Percentiles rank a stretch among this genome's conserved stretches.
Conservation (phyloP, 768 basidiomycete genomes). For the Boletus sensibilis region DNA sequence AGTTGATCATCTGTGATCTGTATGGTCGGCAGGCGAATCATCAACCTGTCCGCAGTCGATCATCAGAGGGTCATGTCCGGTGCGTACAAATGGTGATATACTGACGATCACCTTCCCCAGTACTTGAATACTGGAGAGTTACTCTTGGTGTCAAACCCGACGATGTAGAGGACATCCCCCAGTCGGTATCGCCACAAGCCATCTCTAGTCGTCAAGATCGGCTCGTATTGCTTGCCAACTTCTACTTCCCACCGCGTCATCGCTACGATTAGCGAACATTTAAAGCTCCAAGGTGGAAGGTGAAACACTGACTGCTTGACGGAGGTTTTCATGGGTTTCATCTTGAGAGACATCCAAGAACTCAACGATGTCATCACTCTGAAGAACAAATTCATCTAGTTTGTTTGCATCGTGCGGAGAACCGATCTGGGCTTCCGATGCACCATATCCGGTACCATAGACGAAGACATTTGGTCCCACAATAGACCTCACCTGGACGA, state of each 20-base stretch:
- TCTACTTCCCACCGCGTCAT: constrained; percentile 19
- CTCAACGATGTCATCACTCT: constrained; percentile 8
- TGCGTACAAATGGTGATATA: not conserved
- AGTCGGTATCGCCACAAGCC: constrained; percentile 26
- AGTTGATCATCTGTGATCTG: constrained; percentile 14
- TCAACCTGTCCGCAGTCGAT: not conserved
- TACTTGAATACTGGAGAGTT: constrained; percentile 12
- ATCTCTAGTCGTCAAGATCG: constrained; percentile 19
- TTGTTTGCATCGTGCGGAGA: not conserved
- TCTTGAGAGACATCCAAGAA: constrained; percentile 18
- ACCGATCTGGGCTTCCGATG: constrained; percentile 13
- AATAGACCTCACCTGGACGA: constrained; percentile 12
- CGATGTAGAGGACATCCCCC: constrained; percentile 18
- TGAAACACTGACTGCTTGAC: constrained; percentile 14
- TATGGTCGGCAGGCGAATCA: constrained; percentile 4
- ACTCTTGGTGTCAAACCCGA: constrained; percentile 13
- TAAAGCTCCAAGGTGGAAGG: not conserved
- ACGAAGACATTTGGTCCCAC: constrained; percentile 9
- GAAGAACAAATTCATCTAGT: constrained; percentile 10
- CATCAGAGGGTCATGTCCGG: not conserved
- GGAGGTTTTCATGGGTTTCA: constrained; percentile 12
- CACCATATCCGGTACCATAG: constrained; percentile 3
- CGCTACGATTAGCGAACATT: not conserved
- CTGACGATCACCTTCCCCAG: constrained; percentile 20
- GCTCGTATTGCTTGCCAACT: constrained; percentile 19